A percentile compares a stretch with the other conserved stretches of the same genome.
Evolutionary conservation across 2,329 filamentous ascomycete genomes (phyloP).

Genomic region (Trichoderma afroharzianum): DNA sequence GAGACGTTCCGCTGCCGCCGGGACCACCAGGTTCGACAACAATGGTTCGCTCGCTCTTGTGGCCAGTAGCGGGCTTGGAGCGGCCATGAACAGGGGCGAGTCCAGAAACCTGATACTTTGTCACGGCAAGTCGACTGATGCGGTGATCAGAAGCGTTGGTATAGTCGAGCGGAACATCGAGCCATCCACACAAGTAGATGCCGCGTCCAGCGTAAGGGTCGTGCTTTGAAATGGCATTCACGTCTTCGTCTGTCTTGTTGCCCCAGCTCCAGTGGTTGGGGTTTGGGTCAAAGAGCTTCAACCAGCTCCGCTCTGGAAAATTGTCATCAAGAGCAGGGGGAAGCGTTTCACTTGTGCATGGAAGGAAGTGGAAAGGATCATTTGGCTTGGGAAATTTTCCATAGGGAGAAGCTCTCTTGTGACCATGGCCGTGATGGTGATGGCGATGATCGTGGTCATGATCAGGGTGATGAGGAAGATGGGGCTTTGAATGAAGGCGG

Average conservation of each 20-base stretch:
- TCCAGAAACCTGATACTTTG: constrained; percentile 47
- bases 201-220: constrained; percentile 39
- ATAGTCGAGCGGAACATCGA: constrained; percentile 48
- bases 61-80: constrained; percentile 23
- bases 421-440: neutral
- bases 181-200: constrained; percentile 46
- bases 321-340: constrained; percentile 41
- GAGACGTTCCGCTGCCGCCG: constrained; percentile 44
- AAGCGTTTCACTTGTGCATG: constrained; percentile 42
- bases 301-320: constrained; percentile 37
- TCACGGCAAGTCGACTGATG: constrained; percentile 46
- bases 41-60: constrained; percentile 45
- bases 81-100: constrained; percentile 29
- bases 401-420: constrained; percentile 12
- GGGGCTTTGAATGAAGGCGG: constrained; percentile 4
- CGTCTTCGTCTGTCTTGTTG: constrained; percentile 18
- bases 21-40: constrained; percentile 51
- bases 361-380: constrained; percentile 47
- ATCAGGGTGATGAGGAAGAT: constrained; percentile 4
- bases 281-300: constrained; percentile 40
- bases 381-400: constrained; percentile 36
- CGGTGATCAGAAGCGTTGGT: constrained; percentile 42
- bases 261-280: constrained; percentile 48
- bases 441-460: neutral
- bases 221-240: constrained; percentile 5